A percentile compares a stretch with the other conserved stretches of the same genome.
Conservation (phyloP, 352 stramenopile species). For the Pythium rhizo-oryzae region DNA sequence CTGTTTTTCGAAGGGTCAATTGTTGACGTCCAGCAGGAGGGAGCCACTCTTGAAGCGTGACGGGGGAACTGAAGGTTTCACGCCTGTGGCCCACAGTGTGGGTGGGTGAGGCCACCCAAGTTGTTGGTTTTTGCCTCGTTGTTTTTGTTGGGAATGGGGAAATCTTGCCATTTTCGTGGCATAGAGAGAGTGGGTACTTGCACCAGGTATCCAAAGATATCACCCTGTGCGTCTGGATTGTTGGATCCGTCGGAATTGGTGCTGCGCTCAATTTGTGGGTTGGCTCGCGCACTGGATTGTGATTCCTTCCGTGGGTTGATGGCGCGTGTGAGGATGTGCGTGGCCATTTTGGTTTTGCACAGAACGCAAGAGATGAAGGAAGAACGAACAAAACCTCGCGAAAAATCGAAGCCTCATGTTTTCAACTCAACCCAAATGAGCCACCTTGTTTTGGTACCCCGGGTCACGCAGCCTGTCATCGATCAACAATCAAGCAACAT, state of each 20-base stretch:
- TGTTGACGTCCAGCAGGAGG: constrained; percentile 12
- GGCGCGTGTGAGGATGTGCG: not conserved
- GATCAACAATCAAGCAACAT: constrained; percentile 2
- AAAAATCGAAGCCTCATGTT: not conserved
- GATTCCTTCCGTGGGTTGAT: constrained; percentile 1
- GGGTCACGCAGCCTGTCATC: not conserved
- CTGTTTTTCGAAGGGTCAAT: constrained; percentile 5
- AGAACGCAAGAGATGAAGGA: no score
- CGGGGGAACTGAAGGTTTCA: not conserved
- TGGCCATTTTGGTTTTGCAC: no score
- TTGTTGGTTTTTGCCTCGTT: not conserved
- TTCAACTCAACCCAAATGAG: not conserved
- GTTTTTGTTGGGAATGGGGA: no score
- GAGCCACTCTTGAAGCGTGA: not conserved
- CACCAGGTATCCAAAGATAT: not conserved
- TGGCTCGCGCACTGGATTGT: not conserved
- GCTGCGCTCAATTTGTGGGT: not conserved
- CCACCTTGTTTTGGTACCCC: not conserved
- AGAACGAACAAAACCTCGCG: no score
- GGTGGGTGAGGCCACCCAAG: not conserved
- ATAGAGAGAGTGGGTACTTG: not conserved
- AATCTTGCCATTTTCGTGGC: not conserved
- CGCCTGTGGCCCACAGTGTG: no score
- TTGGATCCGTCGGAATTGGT: not conserved
- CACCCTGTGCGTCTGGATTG: not conserved